These are phyloP conservation scores for Ophiostoma fasciatum DNA, from an alignment of 2,329 filamentous ascomycete species.

Conservation along the genomic window DNA sequence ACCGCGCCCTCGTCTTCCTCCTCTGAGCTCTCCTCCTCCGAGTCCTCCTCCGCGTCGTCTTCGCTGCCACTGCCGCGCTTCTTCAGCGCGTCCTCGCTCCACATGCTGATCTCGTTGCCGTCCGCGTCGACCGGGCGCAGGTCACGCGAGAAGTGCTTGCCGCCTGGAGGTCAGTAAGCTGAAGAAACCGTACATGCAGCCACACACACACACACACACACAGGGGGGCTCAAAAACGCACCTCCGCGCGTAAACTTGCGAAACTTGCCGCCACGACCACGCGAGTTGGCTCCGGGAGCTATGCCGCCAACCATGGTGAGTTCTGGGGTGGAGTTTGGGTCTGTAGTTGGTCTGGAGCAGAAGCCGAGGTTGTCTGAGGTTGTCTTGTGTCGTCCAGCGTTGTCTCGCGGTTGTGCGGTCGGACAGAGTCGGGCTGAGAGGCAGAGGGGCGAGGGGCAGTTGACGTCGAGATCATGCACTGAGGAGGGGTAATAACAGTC, in stretches of 20 bases:
- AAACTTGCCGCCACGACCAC: conserved; percentile 85
- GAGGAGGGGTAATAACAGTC: too few relatives aligned
- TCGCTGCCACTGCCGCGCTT: conserved; percentile 22
- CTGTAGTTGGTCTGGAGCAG: too few relatives aligned
- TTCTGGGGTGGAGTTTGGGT: too few relatives aligned
- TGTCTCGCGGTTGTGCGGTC: too few relatives aligned
- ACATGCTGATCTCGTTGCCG: conserved; percentile 80
- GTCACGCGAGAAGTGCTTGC: conserved; percentile 89
- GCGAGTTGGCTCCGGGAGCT: conserved; percentile 34
- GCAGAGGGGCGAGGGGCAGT: too few relatives aligned
- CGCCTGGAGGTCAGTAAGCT: conserved; percentile 41
- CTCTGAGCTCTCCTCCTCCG: conserved; percentile 36
- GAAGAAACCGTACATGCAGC: not conserved
- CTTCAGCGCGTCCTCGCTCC: conserved; percentile 46
- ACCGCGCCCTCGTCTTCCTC: conserved; percentile 28
- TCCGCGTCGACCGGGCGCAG: conserved; percentile 78
- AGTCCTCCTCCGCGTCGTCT: conserved; percentile 34
- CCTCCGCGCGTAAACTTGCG: conserved; percentile 87
- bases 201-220: not conserved
- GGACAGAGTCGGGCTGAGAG: too few relatives aligned
- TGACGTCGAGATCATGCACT: too few relatives aligned
- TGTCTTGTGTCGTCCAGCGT: too few relatives aligned
- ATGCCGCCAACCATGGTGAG: too few relatives aligned
- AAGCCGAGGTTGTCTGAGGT: too few relatives aligned
- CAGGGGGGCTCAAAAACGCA: conserved; percentile 24